Conservation (phyloP, 768 basidiomycete genomes). For the Mycena kentingensis region DNA sequence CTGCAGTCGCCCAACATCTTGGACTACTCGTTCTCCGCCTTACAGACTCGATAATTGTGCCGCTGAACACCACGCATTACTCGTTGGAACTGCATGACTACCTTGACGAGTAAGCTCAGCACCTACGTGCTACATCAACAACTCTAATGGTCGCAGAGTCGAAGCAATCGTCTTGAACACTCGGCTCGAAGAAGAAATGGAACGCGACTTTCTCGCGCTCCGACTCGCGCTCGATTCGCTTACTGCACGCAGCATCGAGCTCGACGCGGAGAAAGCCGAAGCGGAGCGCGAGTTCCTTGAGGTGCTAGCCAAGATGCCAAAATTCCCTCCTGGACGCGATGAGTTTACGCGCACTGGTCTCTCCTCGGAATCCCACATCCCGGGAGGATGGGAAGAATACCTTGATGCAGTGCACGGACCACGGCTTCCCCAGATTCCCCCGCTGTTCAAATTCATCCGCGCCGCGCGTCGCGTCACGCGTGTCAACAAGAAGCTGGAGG, state of each 20-base stretch:
- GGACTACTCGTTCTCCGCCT: slow-evolving; percentile 66
- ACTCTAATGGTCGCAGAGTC: slow-evolving; percentile 21
- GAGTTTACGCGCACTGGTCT: too few species aligned
- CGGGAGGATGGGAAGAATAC: slow-evolving; percentile 37
- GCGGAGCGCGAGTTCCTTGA: slow-evolving; percentile 56
- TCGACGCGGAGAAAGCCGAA: slow-evolving; percentile 59
- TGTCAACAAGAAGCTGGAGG: slow-evolving; percentile 66
- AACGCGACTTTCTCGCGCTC: slow-evolving; percentile 45
- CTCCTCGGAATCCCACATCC: slow-evolving; percentile 15
- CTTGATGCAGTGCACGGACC: slow-evolving; percentile 24
- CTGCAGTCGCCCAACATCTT: slow-evolving; percentile 66
- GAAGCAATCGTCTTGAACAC: slow-evolving; percentile 29
- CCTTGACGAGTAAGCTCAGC: slow-evolving; percentile 50
- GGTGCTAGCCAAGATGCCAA: slow-evolving; percentile 43
- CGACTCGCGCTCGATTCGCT: slow-evolving; percentile 48
- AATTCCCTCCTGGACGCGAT: slow-evolving; percentile 28
- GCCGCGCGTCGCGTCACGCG: slow-evolving; percentile 60
- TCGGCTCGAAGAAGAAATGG: slow-evolving; percentile 7
- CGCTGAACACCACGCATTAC: slow-evolving; percentile 79
- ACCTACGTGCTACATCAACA: slow-evolving; percentile 1
- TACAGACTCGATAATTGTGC: slow-evolving; percentile 64
- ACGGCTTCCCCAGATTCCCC: slow-evolving; percentile 21
- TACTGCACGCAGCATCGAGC: slow-evolving; percentile 50
- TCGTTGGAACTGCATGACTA: slow-evolving; percentile 65
- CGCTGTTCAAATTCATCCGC: slow-evolving; percentile 50